Evolutionary conservation across 78 protist species (phyloP).

Genomic region (Pigoraptor vietnamica): DNA sequence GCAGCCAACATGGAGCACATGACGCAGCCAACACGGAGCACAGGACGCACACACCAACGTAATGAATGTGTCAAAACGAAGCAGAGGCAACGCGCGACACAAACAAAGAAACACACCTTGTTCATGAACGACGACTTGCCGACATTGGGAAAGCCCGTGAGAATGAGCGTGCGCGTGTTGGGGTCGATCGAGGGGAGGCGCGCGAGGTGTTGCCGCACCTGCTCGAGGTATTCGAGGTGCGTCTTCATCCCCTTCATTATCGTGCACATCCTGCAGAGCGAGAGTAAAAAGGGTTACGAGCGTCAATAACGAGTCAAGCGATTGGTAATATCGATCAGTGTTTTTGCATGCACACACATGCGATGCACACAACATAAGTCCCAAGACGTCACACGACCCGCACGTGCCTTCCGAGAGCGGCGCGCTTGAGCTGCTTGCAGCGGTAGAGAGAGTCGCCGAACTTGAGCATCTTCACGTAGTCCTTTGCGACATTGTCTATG

Average conservation of each 20-base stretch:
- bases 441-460: slow-evolving; percentile 98
- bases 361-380: not conserved
- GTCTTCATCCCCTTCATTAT: slow-evolving; percentile 70
- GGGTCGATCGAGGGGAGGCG: slow-evolving; percentile 99
- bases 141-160: slow-evolving; percentile 96
- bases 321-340: no score
- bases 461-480: slow-evolving; percentile 93
- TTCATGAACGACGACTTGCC: slow-evolving; percentile 98
- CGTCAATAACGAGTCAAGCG: no score
- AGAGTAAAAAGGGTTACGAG: not conserved
- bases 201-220: slow-evolving; percentile 95
- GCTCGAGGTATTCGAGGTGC: slow-evolving; percentile 92
- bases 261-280: slow-evolving; percentile 83
- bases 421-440: slow-evolving; percentile 98
- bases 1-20: not conserved
- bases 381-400: not conserved
- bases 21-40: not conserved
- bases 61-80: no score
- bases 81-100: not conserved
- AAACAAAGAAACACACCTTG: slow-evolving; percentile 32
- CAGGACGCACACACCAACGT: not conserved
- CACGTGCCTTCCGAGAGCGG: slow-evolving; percentile 94
- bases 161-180: slow-evolving; percentile 90
- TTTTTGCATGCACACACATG: not conserved
- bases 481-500: slow-evolving; percentile 79